Evolutionary conservation across 1,284 basidiomycete species (phyloP).

Genomic region (Microbotryum saponariae): DNA sequence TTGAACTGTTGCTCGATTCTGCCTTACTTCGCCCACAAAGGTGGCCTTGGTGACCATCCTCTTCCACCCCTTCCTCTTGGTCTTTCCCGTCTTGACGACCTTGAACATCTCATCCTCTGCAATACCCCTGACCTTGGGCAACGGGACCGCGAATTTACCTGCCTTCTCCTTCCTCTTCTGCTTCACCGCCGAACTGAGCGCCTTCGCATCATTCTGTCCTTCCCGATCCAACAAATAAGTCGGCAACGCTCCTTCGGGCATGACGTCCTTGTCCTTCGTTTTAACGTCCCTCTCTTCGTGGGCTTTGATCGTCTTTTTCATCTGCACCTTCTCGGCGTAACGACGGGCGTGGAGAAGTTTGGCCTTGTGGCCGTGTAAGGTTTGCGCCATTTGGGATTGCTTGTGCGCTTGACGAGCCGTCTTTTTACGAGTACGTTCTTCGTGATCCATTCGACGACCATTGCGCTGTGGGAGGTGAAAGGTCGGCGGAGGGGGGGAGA

Average conservation of each 20-base stretch:
- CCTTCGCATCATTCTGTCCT: slow-evolving; percentile 94
- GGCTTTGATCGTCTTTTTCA: slow-evolving; percentile 98
- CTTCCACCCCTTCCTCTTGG: slow-evolving; percentile 96
- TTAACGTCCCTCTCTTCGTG: slow-evolving; percentile 99
- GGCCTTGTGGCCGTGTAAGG: slow-evolving; percentile 92
- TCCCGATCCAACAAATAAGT: slow-evolving; percentile 95
- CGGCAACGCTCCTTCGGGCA: slow-evolving; percentile 81
- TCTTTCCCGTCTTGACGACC: slow-evolving; percentile 96
- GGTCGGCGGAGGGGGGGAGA: background rate
- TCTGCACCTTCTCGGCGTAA: slow-evolving; percentile 94
- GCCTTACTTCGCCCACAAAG: slow-evolving; percentile 63
- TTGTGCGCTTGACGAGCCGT: slow-evolving; percentile 87
- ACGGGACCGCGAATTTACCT: slow-evolving; percentile 90
- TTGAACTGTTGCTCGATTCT: background rate
- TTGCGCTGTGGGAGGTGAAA: slow-evolving; percentile 48
- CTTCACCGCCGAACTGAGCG: slow-evolving; percentile 94
- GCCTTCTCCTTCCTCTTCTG: slow-evolving; percentile 99
- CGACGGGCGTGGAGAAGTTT: slow-evolving; percentile 94
- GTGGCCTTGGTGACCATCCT: slow-evolving; percentile 99
- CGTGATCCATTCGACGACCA: slow-evolving; percentile 44
- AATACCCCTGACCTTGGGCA: slow-evolving; percentile 95
- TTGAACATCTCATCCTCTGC: slow-evolving; percentile 99
- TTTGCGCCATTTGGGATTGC: slow-evolving; percentile 78
- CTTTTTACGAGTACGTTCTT: slow-evolving; percentile 64
- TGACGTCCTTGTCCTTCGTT: slow-evolving; percentile 70